These are phyloP conservation scores for Sporobolomyces roseus DNA, from an alignment of 768 basidiomycete species.

Conservation along the genomic window DNA sequence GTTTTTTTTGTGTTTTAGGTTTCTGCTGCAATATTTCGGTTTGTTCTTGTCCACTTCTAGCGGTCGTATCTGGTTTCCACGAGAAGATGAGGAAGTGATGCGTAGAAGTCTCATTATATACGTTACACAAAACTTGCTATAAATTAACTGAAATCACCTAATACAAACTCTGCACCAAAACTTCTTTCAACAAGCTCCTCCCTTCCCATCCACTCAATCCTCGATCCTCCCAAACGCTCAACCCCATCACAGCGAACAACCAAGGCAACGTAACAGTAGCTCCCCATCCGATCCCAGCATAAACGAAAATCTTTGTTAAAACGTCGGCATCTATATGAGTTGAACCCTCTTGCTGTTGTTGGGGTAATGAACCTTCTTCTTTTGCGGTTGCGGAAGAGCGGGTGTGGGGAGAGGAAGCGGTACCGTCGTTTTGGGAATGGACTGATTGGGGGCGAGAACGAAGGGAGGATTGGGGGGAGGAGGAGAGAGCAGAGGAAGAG, in stretches of 20 bases:
- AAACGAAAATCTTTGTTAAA: conserved; percentile 41
- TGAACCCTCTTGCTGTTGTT: conserved; percentile 4
- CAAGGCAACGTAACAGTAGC: conserved; percentile 31
- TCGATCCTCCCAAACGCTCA: conserved; percentile 1
- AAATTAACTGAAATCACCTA: too few relatives aligned
- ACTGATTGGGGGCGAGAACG: neutral
- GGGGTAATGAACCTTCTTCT: neutral
- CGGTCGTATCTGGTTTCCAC: too few relatives aligned
- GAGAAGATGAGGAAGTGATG: too few relatives aligned
- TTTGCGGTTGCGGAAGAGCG: neutral
- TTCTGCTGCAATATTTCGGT: too few relatives aligned
- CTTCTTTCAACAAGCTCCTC: too few relatives aligned
- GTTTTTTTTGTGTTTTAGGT: too few relatives aligned
- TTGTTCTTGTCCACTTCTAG: too few relatives aligned
- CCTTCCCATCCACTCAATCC: neutral
- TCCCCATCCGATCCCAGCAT: conserved; percentile 68
- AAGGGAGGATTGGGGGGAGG: conserved; percentile 9
- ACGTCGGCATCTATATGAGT: conserved; percentile 36
- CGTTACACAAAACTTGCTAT: too few relatives aligned
- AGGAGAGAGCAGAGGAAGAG: neutral
- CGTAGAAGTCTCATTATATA: too few relatives aligned
- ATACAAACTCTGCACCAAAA: too few relatives aligned
- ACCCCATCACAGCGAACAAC: conserved; percentile 13
- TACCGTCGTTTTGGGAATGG: neutral
- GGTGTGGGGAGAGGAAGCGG: neutral